Base-by-base conservation (phyloP, 2,329 filamentous ascomycete genomes). In the Arthrocladium fulminans region DNA sequence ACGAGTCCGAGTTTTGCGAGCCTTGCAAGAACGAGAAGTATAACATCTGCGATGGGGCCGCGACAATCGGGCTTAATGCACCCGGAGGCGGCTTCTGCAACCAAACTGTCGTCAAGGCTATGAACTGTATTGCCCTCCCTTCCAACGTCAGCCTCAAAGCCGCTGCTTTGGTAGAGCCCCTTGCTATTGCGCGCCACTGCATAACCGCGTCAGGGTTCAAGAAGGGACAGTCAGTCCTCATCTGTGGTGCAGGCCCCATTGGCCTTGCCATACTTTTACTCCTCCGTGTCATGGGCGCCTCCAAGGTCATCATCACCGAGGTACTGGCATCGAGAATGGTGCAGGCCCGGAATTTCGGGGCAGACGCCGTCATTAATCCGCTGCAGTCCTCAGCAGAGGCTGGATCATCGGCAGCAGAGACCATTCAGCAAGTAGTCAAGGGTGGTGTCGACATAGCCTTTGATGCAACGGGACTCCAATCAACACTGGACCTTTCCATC, bases 301-400 rank as follows among this genome's bases (percentile, higher is more conserved):
- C 7, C 7, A 29, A 29, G 27, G 13, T 29, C 27, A 7, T 29
- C 27, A 13, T 29, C 27, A 29, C 27, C 27, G 27, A 29, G 27
- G 27, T 29, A 7, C 7, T 13, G 13, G 27, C 64, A 68, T 13
- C 7, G 27, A 7, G 27, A 13, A 29, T 29, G 27, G 27, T 7
- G 13, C 27, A 13, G 7, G 27, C 27, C 7, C 27, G 27, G 27
- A 7, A 29, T 7, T 29, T 29, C 13, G 27, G 27, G 7, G 27
- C 27, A 13, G 27, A 29, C 13, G 27, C 13, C 7, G 27, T 29
- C 13, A 29, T 29, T 29, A 29, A 29, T 29, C 27, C 27, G 7
- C 13, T 29, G 27, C 27, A 29, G 13, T 13, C 27, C 7, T 7
- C 13, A 7, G 13, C 7, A 7, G 27, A 29, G 7, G 13, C 7